These are phyloP conservation scores for Fusarium udum DNA, from an alignment of 2,329 filamentous ascomycete species.

Conservation along the genomic window DNA sequence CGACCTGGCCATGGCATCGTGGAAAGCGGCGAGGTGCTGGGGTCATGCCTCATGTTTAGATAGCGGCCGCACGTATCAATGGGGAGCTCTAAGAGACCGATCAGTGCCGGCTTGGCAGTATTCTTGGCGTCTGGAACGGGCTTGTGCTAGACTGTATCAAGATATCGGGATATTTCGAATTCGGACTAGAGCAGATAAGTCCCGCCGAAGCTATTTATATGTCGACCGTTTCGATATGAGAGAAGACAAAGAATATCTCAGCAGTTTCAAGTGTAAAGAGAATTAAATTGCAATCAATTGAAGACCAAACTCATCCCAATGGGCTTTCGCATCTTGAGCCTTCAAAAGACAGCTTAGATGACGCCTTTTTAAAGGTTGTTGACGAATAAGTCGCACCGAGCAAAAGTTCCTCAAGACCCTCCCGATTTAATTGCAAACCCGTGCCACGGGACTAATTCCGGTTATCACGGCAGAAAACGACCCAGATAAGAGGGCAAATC, in stretches of 20 bases:
- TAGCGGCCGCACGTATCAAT: background rate
- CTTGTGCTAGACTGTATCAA: background rate
- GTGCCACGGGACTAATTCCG: conserved; percentile 7
- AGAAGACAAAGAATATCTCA: no score
- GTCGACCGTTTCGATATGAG: background rate
- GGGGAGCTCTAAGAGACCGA: background rate
- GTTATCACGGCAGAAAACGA: conserved; percentile 12
- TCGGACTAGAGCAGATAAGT: background rate
- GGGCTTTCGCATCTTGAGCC: accelerated
- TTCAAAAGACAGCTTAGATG: background rate
- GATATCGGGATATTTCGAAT: background rate
- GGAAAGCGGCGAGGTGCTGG: background rate
- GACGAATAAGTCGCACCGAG: conserved; percentile 2
- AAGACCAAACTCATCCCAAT: accelerated
- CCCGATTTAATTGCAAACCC: background rate
- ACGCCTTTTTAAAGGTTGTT: conserved; percentile 5
- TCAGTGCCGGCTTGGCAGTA: background rate
- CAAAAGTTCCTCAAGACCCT: conserved; percentile 18
- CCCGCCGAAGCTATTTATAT: background rate
- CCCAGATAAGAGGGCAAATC: conserved; percentile 7
- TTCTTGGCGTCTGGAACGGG: background rate
- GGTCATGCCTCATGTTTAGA: background rate
- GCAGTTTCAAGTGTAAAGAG: background rate
- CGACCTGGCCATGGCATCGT: background rate
- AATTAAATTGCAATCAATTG: background rate